Evolutionary conservation across 139 green algal genomes (phyloP), one percentile per base, ranked within the genome.

Genomic region (Spirogloea muscicola): DNA sequence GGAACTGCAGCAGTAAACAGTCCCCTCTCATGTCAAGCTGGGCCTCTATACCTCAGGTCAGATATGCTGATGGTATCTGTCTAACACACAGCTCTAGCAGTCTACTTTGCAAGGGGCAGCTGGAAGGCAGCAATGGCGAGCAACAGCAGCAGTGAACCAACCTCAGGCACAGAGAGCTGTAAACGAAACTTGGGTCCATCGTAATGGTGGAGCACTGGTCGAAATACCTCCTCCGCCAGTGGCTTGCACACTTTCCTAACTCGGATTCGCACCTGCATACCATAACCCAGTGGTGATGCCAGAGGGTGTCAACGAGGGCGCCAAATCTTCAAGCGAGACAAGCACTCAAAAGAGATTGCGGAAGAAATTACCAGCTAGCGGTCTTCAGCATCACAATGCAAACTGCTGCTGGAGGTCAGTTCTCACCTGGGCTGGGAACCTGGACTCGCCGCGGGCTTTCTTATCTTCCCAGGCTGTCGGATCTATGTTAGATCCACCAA

Each of bases 401-500:
- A 52, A 52, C 44, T n/a, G n/a, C n/a, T n/a, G n/a, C n/a, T n/a
- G 44, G 13, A 52, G 16, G 16, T 13, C 13, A 52, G 13, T 52
- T 52, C 16, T 52, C 36, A 77, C 69, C 69, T 77, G 69, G 21
- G 69, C 69, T 29, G 69, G 69, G 49, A 77, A 77, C 18, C 69
- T 38, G 13, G 69, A 77, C 55, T 77, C 69, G 2, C 69, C 69
- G 25, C 55, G 52, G 31, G 29, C 37, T 37, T 77, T 77, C 55
- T 77, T 77, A 27, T 77, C 69, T 39, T 77, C 69, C 69, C 69
- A 77, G 13, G 69, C 69, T 3, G 34, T 77, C 9, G 69, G 69
- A 29, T 77, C 69, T 18, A 77, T 36, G 52, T 77, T 77, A 10
- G 69, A 52, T 9, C 69, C 69, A 29, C 69, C 69, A 58, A 77